Percentiles rank a stretch among this genome's conserved stretches.
Conservation (phyloP, 164 flowering plant genomes). For the Nymphaea colorata region DNA sequence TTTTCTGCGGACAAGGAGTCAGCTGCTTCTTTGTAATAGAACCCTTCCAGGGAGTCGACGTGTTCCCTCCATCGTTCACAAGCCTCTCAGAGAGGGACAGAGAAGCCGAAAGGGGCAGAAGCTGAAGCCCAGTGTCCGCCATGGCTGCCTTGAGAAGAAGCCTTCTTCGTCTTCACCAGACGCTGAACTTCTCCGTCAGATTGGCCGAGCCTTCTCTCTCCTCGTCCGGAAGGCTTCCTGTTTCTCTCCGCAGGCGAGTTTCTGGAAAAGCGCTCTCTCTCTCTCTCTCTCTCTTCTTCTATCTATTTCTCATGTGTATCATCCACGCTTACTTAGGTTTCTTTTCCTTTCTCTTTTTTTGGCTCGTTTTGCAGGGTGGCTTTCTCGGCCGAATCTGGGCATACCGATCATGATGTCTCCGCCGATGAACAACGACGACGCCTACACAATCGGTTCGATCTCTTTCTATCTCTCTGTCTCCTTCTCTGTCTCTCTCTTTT, state of each 20-base stretch:
- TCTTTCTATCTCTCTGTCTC: too few species aligned
- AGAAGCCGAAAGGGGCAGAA: background rate
- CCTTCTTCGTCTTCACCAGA: slow-evolving; percentile 1
- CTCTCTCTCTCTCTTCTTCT: too few species aligned
- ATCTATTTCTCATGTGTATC: too few species aligned
- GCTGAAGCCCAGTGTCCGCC: background rate
- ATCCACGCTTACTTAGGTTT: too few species aligned
- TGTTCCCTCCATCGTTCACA: background rate
- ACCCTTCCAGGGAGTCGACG: background rate
- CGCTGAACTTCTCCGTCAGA: background rate
- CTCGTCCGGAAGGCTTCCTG: background rate
- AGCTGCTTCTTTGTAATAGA: too few species aligned
- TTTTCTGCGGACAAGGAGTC: too few species aligned
- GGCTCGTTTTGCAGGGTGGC: background rate
- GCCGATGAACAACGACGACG: background rate
- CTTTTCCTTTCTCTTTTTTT: background rate
- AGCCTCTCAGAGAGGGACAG: background rate
- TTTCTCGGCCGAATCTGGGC: background rate
- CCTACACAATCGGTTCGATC: background rate
- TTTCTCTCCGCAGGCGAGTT: slow-evolving; percentile 2
- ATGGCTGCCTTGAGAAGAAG: slow-evolving; percentile 4
- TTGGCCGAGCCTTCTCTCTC: background rate
- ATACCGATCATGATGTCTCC: background rate
- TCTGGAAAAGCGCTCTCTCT: too few species aligned
- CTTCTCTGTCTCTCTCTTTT: too few species aligned